Evolutionary conservation across 345 rosid species (phyloP), one percentile per base, ranked within the genome.

Genomic region (Acer campestre): DNA sequence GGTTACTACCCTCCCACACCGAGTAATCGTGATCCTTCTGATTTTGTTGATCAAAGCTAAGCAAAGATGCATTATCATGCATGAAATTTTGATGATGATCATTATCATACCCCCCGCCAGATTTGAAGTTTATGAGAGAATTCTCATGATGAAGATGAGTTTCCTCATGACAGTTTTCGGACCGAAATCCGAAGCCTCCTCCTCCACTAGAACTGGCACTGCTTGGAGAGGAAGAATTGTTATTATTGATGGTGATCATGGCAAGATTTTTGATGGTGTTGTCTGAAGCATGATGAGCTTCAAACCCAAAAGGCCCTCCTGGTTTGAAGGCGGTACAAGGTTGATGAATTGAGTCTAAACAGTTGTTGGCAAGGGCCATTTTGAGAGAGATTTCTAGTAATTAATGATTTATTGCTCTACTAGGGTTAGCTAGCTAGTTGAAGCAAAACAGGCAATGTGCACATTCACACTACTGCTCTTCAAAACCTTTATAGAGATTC

Each of bases 41-140:
- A 56, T 75, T 84, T 67, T 81, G 88, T 75, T 85, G 58, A 53
- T 16, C 87, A 22, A 92, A 94, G 87, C 92, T 94, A 51, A 91
- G 92, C 79, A 91, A 81, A 71, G 98, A 86, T 70, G 89, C 90
- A 70, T 84, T 80, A 29, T 71, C 78, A 23, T 78, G 82, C 59
- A 76, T 22, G 68, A 84, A 68, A 61, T 40, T 53, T 4, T 53
- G 18, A 53, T 53, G n/a, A 53, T 53, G 18, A 16, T 53, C 14
- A 14, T 42, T 11, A 38, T 75, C 73, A 16, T 67, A 74, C 58
- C 85, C 49, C 53, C 85, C 49, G 2, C 14, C 87, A 11, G 75
- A 67, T 59, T 80, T 81, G 90, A 94, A 94, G 73, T 89, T 84
- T 82, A 94, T 88, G 85, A 90, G 75, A 75, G 98, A 89, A 71